Evolutionary conservation across 2,329 filamentous ascomycete genomes (phyloP).

Genomic region (Penicillium sp.): DNA sequence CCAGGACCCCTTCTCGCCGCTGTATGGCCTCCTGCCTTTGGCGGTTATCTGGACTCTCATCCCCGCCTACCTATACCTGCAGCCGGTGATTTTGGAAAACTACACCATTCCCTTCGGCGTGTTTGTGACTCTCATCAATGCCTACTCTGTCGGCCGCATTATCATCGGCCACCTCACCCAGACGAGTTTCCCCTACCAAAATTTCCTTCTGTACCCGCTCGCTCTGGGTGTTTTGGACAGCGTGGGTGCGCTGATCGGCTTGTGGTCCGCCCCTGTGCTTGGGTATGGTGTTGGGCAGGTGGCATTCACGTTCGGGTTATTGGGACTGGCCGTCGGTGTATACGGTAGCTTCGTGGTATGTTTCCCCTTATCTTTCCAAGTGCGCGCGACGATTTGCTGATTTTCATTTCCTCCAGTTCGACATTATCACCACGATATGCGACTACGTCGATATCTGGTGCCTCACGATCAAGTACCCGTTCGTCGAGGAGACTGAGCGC

Average conservation of each 20-base stretch:
- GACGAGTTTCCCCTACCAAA: slow-evolving; percentile 84
- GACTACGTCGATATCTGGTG: slow-evolving; percentile 99
- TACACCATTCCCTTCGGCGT: slow-evolving; percentile 88
- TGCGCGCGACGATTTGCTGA: not conserved
- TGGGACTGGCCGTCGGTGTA: slow-evolving; percentile 82
- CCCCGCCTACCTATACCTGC: slow-evolving; percentile 75
- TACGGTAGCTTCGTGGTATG: slow-evolving; percentile 89
- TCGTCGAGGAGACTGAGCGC: slow-evolving; percentile 41
- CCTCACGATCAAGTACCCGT: slow-evolving; percentile 87
- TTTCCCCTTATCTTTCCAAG: slow-evolving; percentile 9
- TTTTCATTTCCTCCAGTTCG: slow-evolving; percentile 51
- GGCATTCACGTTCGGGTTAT: slow-evolving; percentile 82
- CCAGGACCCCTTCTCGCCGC: slow-evolving; percentile 64
- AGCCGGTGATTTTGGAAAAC: slow-evolving; percentile 76
- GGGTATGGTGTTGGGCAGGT: slow-evolving; percentile 82
- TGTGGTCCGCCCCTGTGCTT: slow-evolving; percentile 68
- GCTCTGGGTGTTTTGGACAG: slow-evolving; percentile 77
- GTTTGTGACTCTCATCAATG: slow-evolving; percentile 86
- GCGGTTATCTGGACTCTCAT: slow-evolving; percentile 75
- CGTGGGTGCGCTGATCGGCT: slow-evolving; percentile 66
- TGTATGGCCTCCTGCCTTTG: slow-evolving; percentile 82
- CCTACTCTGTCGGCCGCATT: slow-evolving; percentile 92
- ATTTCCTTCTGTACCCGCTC: slow-evolving; percentile 77
- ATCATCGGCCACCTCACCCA: slow-evolving; percentile 92
- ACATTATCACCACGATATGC: slow-evolving; percentile 96